Evolutionary conservation across 306 rosid genomes (phyloP).

Genomic region (Abrus precatorius): DNA sequence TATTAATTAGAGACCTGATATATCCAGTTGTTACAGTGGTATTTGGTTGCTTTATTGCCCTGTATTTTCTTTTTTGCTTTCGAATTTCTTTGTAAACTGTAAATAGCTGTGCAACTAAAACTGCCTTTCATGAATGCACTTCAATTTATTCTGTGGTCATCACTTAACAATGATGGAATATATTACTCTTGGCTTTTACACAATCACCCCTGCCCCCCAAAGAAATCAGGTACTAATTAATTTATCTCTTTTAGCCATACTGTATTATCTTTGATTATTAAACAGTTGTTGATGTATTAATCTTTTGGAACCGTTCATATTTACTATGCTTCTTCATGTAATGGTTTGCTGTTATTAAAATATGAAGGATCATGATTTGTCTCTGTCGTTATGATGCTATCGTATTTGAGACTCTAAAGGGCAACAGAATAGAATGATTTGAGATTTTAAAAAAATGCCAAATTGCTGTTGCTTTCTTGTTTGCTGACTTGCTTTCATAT

Average conservation of each 20-base stretch:
- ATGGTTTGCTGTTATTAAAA: conserved; percentile 1
- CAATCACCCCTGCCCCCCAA: background rate
- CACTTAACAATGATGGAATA: conserved; percentile 11
- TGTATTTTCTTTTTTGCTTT: conserved; percentile 45
- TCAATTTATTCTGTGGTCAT: background rate
- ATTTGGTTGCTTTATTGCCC: conserved; percentile 42
- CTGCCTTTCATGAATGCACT: conserved; percentile 4
- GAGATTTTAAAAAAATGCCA: background rate
- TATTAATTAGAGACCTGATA: conserved; percentile 41
- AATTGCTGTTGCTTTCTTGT: conserved; percentile 3
- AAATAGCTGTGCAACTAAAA: conserved; percentile 37
- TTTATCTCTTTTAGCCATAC: background rate
- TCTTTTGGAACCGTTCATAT: background rate
- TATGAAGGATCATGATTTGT: background rate
- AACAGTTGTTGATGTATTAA: conserved; percentile 1
- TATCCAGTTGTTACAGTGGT: conserved; percentile 28
- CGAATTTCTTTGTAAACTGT: conserved; percentile 53
- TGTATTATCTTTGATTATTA: background rate
- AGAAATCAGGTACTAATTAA: background rate
- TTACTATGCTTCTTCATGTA: background rate
- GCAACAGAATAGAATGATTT: background rate
- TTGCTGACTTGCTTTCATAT: conserved; percentile 20
- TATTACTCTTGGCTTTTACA: background rate
- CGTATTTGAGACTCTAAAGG: background rate
- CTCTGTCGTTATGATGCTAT: background rate